Base-by-base conservation (phyloP, 176 grass and related monocot species). In the Poa annua region DNA sequence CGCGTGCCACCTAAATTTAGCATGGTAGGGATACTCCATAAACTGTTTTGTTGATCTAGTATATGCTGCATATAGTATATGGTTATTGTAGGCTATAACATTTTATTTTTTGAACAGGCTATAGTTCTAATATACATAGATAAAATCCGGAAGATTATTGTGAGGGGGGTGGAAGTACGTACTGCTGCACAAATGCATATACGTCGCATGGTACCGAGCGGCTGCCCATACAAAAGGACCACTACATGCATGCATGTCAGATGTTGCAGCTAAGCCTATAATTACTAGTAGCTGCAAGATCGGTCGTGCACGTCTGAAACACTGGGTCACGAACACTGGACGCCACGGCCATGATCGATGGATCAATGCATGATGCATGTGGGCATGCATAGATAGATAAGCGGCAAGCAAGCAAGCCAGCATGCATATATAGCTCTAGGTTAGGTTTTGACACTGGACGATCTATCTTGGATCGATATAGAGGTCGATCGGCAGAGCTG, bases 141-240 rank as follows among this genome's bases (percentile, higher is more conserved):
- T 5, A 70, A 11, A 42, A 24, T 45, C 12, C 20, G 22, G 11
- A 38, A 69, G 66, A 69, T 42, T 21, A 69, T 5, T 13, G 38
- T 13, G 19, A 38, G 64, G 64, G 63, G 3, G 11, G 1, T 63
- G 60, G 66, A 69, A 69, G 66, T 20, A 70, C 11, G 67, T 45
- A 71, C 6, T 15, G 67, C 39, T 71, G 38, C 67, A 45, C 39
- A 7, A 11, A 44, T 11, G 11, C n/a, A 45, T 71, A 21, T 21
- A 39, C 11, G 65, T 41, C 42, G 66, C 39, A 2, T 71, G 67
- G 38, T 45, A 45, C 67, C 15, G n/a, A 14, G 39, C 67, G 39
- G 39, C 67, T 24, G 68, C 68, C 68, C 41, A 71, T 71, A 71
- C 68, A 47, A 71, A 16, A 45, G 68, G 68, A 71, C 61, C 26